Evolutionary conservation across 2,329 filamentous ascomycete genomes (phyloP), one percentile per base, ranked within the genome.

Genomic region (Stagonosporopsis cucurbitacearum): DNA sequence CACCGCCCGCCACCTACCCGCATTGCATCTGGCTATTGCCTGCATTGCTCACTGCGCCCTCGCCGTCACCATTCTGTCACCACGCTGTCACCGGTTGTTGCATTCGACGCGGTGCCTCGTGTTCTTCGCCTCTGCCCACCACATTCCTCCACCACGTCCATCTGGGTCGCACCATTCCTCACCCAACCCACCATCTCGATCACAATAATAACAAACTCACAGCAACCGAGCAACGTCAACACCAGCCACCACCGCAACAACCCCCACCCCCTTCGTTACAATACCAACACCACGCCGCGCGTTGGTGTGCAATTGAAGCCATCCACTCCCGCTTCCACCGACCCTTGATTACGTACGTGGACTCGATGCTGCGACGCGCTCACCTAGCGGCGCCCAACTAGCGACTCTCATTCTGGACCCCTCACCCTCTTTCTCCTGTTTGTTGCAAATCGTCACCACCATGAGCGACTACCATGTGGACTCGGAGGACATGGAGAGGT

Each of bases 381-480:
- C 44, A 51, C 55, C 54, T 51, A 64, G 62, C 62, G 62, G 68
- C 65, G 63, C 65, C 68, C 55, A 65, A 62, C 51, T 70, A 73
- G 67, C 65, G 58, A 57, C 40, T 52, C 53, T 51, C 51, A 43
- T 46, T 45, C 48, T 37, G 43, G 40, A 45, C 42, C 48, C 26
- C n/a, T n/a, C n/a, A n/a, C n/a, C 54, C 48, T 37, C 40, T 45
- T 42, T 42, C 28, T 28, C 50, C 49, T 51, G 25, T 53, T 36
- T 41, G 39, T 36, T 20, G 30, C 53, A 36, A 12, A 46, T 36
- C 39, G n/a, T 49, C 30, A 54, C 43, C 46, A 57, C 48, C 54
- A 75, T 75, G 72, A 57, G 66, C 42, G 70, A 72, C 39, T 68
- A 66, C 59, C 49, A 58, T 41, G 43, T 63, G 17, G 65, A 69